phyloP scores from a whole-genome alignment of 805 yeast species.

The Kuraishia piskuri region DNA sequence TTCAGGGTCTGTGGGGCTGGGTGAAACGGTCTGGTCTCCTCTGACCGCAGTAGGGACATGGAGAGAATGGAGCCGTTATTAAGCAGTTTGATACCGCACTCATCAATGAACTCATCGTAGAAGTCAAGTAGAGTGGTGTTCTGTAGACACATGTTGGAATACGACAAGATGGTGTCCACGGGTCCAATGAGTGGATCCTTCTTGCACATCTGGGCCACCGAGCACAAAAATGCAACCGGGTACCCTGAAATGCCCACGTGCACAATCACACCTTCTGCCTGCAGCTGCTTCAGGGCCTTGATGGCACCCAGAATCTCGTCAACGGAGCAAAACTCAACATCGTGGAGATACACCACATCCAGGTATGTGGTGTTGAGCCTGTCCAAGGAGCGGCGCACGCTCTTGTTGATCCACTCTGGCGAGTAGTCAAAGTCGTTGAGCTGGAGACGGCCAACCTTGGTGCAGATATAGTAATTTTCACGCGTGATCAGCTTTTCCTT shows the following conservation, averaged over 20 bases:
- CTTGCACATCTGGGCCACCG: conserved; percentile 35
- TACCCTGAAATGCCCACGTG: conserved; percentile 82
- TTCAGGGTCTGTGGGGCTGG: conserved; percentile 63
- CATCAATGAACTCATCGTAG: conserved; percentile 37
- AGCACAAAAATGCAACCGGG: conserved; percentile 62
- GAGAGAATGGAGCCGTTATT: conserved; percentile 79
- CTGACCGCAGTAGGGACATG: conserved; percentile 76
- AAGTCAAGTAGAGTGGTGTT: conserved; percentile 46
- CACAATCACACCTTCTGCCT: conserved; percentile 51
- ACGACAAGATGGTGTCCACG: conserved; percentile 70
- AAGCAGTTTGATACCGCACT: conserved; percentile 49
- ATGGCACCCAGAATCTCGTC: conserved; percentile 55
- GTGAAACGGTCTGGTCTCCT: conserved; percentile 65
- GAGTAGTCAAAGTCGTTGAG: conserved; percentile 71
- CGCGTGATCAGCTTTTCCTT: conserved; percentile 38
- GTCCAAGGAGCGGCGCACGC: conserved; percentile 58
- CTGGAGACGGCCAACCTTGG: conserved; percentile 77
- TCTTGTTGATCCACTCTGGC: conserved; percentile 45
- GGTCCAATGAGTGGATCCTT: conserved; percentile 40
- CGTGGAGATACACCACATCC: conserved; percentile 83
- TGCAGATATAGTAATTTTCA: conserved; percentile 59
- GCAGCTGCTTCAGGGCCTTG: conserved; percentile 46
- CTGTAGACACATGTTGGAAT: conserved; percentile 77
- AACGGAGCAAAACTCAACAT: conserved; percentile 69
- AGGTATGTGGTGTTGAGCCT: conserved; percentile 61